Conservation (phyloP, 352 stramenopile species). For the Phytophthora ohioensis region DNA sequence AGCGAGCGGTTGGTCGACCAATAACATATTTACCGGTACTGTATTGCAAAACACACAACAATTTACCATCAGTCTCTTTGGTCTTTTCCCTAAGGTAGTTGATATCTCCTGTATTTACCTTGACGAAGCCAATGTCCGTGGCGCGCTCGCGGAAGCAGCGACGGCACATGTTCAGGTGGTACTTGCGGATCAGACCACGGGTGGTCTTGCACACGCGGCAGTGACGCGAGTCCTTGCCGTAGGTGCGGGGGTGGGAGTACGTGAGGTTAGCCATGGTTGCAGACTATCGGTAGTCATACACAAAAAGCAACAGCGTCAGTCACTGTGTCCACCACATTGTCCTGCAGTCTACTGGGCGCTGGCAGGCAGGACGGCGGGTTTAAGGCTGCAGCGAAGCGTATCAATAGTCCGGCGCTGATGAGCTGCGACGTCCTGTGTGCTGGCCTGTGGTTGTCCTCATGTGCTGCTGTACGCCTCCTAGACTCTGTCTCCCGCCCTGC, state of each 20-base stretch:
- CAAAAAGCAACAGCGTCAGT: conserved; percentile 35
- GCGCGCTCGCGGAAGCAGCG: conserved; percentile 96
- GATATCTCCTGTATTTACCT: conserved; percentile 61
- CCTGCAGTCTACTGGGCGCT: not conserved
- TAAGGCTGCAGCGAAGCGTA: not conserved
- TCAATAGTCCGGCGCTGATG: not conserved
- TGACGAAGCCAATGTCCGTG: conserved; percentile 96
- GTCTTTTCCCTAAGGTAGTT: not conserved
- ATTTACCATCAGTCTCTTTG: not conserved
- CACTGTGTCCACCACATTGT: not conserved
- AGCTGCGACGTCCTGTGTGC: conserved; percentile 1
- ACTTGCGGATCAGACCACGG: conserved; percentile 96
- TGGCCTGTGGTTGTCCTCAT: conserved; percentile 3
- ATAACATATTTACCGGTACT: conserved; percentile 81
- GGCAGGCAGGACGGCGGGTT: conserved; percentile 3
- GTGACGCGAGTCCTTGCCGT: conserved; percentile 92
- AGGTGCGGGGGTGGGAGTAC: conserved; percentile 88
- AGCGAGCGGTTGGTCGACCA: conserved; percentile 51
- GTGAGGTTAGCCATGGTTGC: conserved; percentile 92
- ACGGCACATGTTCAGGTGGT: conserved; percentile 96
- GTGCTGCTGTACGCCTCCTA: conserved; percentile 3
- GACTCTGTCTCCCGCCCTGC: conserved; percentile 2
- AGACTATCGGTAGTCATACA: conserved; percentile 38
- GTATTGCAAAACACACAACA: conserved; percentile 48
- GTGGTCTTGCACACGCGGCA: conserved; percentile 93